Evolutionary conservation across 2,329 filamentous ascomycete species (phyloP), one percentile per base, ranked within the genome.

Genomic region (Coniochaeta prunicola): DNA sequence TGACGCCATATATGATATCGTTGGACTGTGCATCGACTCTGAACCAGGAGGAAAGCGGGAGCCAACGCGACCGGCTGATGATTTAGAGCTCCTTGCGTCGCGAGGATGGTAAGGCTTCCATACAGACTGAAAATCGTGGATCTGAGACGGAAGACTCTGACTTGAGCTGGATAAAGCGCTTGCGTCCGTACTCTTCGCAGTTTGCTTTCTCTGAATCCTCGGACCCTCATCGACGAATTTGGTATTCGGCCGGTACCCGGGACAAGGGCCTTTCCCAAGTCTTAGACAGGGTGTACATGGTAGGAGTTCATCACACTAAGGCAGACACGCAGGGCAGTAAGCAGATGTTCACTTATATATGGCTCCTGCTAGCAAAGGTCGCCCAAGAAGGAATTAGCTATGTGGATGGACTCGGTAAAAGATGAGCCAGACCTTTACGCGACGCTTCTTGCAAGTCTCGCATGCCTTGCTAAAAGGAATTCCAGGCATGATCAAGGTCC

Each of bases 221-320:
- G 4, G 15, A 8, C 56, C 56, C 24, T 57, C 56, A 26, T 31
- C 56, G 28, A 57, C 45, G 17, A 48, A 48, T 33, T 34, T 57
- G 36, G n/a, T 24, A 30, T 33, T 28, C 17, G 31, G 56, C 26
- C 17, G 36, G 28, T 57, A 57, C 8, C 38, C 38, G 6, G 56
- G 36, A 42, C 56, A 57, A 28, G 56, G 56, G 15, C 38, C 40
- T 48, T 48, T 57, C 13, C 38, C 56, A 15, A 57, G 56, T 33
- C 56, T 57, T 28, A 57, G 15, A 19, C 56, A 57, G 10, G 38
- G 56, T 6, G 38, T 57, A 36, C 38, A 57, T 31, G 56, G 56
- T n/a, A 31, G 40, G 24, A 45, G 56, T 24, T 48, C 56, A 34
- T 50, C 56, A 34, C 40, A 45, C 21, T 45, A 45, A 45, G 21